A percentile compares a stretch with the other conserved stretches of the same genome.
Evolutionary conservation across 805 yeast genomes (phyloP).

Genomic region (Zygotorulaspora sp.): DNA sequence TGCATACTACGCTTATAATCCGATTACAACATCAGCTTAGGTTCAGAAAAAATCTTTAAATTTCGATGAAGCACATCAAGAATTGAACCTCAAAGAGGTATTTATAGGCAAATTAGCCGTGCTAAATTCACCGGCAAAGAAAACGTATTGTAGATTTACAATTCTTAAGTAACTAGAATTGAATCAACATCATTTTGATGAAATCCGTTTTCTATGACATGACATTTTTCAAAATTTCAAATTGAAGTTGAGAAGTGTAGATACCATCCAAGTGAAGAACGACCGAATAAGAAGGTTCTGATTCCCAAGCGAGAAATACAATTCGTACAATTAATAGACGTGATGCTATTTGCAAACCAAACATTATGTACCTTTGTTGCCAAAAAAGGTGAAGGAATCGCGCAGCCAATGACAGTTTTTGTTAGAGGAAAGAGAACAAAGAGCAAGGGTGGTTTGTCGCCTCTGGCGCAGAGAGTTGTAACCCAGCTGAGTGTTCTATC

Average conservation of each 20-base stretch:
- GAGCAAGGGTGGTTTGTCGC: conserved; percentile 37
- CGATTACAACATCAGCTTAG: too few relatives aligned
- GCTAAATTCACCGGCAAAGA: too few relatives aligned
- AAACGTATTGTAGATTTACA: too few relatives aligned
- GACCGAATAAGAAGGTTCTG: too few relatives aligned
- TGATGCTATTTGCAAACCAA: neutral
- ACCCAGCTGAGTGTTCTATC: conserved; percentile 71
- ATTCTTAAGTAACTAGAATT: neutral
- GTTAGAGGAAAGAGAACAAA: conserved; percentile 50
- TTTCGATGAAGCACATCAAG: too few relatives aligned
- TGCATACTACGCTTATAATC: too few relatives aligned
- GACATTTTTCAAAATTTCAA: neutral
- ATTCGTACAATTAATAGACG: too few relatives aligned
- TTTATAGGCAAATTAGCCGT: too few relatives aligned
- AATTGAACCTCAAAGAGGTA: too few relatives aligned
- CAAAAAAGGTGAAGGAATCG: neutral
- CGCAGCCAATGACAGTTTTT: conserved; percentile 21
- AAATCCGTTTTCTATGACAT: neutral
- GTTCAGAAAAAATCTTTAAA: too few relatives aligned
- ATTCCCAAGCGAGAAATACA: too few relatives aligned
- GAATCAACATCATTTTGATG: neutral
- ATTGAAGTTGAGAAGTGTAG: neutral
- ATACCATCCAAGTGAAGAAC: too few relatives aligned
- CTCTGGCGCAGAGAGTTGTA: conserved; percentile 46
- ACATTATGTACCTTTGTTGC: neutral